Evolutionary conservation across 768 basidiomycete genomes (phyloP).

Genomic region (Candolleomyces eurysporus): DNA sequence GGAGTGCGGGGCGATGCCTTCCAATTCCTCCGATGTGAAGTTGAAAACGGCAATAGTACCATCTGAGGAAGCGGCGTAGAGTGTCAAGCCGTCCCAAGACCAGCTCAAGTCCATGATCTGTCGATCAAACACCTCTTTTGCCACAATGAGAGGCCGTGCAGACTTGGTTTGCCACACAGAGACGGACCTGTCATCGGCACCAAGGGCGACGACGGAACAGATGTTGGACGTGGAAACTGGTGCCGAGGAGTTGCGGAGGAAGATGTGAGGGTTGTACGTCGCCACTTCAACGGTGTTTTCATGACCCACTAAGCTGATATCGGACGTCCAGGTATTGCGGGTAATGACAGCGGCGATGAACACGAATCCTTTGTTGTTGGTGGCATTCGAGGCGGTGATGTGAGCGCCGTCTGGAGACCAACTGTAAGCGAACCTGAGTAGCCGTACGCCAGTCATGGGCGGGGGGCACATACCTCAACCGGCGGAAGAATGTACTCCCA

Average conservation of each 20-base stretch:
- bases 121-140: constrained; percentile 90
- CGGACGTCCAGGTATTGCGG: constrained; percentile 83
- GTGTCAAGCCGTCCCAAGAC: constrained; percentile 89
- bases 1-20: constrained; percentile 72
- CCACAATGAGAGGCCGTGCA: constrained; percentile 86
- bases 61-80: constrained; percentile 95
- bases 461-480: constrained; percentile 62
- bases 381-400: constrained; percentile 96
- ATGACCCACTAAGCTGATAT: constrained; percentile 94
- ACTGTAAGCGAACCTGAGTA: constrained; percentile 38
- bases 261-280: constrained; percentile 92
- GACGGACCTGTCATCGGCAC: constrained; percentile 90
- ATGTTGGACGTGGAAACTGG: constrained; percentile 79
- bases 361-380: constrained; percentile 93
- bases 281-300: constrained; percentile 97
- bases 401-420: constrained; percentile 99
- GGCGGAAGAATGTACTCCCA: constrained; percentile 89
- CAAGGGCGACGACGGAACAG: constrained; percentile 89
- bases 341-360: constrained; percentile 97
- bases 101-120: constrained; percentile 96
- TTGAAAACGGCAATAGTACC: constrained; percentile 89
- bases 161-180: constrained; percentile 97
- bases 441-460: background rate
- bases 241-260: constrained; percentile 68
- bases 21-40: constrained; percentile 78